Base-by-base conservation (phyloP, 768 basidiomycete genomes). In the Cystofilobasidium bisporidii region DNA sequence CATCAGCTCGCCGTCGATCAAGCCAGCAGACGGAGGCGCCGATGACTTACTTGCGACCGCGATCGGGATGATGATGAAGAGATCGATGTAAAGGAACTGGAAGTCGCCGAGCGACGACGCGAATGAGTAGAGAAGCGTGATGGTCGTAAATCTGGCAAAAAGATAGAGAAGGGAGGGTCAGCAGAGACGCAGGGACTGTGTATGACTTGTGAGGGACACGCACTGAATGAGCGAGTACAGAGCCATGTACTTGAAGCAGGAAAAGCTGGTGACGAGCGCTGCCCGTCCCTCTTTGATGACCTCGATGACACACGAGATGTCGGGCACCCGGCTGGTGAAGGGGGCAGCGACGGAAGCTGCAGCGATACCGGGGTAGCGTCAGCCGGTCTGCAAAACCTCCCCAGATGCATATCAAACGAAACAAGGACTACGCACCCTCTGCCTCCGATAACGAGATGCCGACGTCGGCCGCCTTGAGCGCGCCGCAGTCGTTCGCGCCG, bases 201-300 rank as follows among this genome's bases (percentile, higher is more conserved):
- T 17, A 41, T n/a, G n/a, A n/a, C n/a, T n/a, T n/a, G n/a, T n/a
- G n/a, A n/a, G n/a, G n/a, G n/a, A n/a, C n/a, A n/a, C n/a, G n/a
- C n/a, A 67, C 76, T 99, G 96, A 62, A 99, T 99, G 72, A 99
- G 82, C 17, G 96, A 99, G 78, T 98, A 99, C 53, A 99, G 78
- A 0, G 96, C 96, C 94, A 99, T 99, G 74, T 97, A 99, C 78
- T 99, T 99, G 85, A 99, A 99, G 79, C 94, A 98, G 72, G 91
- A 93, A 78, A 99, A 99, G 76, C 91, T 94, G 1, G 96, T 98
- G 63, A 96, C 94, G 63, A 99, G 81, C 0, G 96, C 94, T 11
- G 91, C 90, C 53, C 96, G 82, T 11, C 96, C 96, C 75, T 99
- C 94, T 73, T 87, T 91, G 79, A 99, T 93, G 61, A 99, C 88